Conservation (phyloP, 2,329 filamentous ascomycete genomes). For the Alternaria gaisen region DNA sequence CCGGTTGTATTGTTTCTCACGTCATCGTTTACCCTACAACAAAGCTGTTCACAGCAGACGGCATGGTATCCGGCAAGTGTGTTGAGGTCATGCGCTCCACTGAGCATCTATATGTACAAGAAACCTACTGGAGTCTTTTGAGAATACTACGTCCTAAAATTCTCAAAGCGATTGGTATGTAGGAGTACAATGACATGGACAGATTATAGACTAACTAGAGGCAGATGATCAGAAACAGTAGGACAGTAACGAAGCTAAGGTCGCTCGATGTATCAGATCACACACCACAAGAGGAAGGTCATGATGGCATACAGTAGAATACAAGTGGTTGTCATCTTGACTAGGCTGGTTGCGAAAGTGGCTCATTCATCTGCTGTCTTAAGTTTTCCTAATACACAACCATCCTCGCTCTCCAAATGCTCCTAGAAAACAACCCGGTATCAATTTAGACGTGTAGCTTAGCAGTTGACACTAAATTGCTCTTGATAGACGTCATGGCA, state of each 20-base stretch:
- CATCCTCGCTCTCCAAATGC: rapidly evolving
- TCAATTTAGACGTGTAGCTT: too few species aligned
- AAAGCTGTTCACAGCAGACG: background rate
- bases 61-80: background rate
- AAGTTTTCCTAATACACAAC: background rate
- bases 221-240: too few species aligned
- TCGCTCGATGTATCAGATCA: too few species aligned
- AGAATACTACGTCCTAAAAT: rapidly evolving
- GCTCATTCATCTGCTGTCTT: rapidly evolving
- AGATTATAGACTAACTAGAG: too few species aligned
- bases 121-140: too few species aligned
- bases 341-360: background rate
- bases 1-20: rapidly evolving
- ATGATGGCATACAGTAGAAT: background rate
- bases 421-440: rapidly evolving
- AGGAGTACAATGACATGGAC: too few species aligned
- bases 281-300: background rate
- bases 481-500: too few species aligned
- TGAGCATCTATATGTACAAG: rapidly evolving
- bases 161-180: background rate
- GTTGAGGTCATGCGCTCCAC: background rate
- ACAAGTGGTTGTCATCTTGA: rapidly evolving
- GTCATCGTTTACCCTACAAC: background rate
- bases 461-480: too few species aligned
- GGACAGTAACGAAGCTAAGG: too few species aligned